Base-by-base conservation (phyloP, 805 yeast genomes). In the Schwanniomyces sp. region DNA sequence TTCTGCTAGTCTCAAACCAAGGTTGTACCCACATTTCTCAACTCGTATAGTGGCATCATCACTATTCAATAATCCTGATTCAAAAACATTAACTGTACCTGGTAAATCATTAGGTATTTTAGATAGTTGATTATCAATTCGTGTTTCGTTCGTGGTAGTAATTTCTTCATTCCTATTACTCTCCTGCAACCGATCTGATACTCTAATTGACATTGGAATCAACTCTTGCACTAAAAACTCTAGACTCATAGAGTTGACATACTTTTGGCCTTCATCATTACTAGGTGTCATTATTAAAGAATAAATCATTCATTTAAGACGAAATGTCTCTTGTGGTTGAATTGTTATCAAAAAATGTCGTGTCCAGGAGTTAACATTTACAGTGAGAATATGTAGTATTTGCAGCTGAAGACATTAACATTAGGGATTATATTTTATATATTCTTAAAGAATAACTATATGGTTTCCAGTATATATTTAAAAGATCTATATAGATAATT, bases 201-300 rank as follows among this genome's bases (percentile, higher is more conserved):
- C 84, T 30, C 87, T 68, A 40, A 85, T 76, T 0, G 91, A 80
- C 39, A 84, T 63, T 3, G 96, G 95, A 1, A 90, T 83, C 32
- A 88, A 70, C 64, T 91, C 96, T 58, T 84, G 86, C 26, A 91
- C 64, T 16, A 91, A 76, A 54, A 82, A 76, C 41, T 85, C 86
- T 47, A 87, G 67, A 40, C 84, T 76, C 2, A 76, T 60, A 8
- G 79, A 62, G 56, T 78, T 84, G n/a, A 87, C 81, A 51, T 76
- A 61, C n/a, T 64, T 46, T 38, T 56, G 58, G 8, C 49, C 44
- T 37, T 63, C 69, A 37, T 63, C 51, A 10, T 48, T 34, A 32
- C 59, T 62, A 27, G 52, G 44, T n/a, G 55, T 36, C 57, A 51
- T 51, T 32, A 14, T 32, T 14, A 32, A 14, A 4, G 3, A 8